These are phyloP conservation scores for Teratosphaeria gauchensis DNA, from an alignment of 2,329 filamentous ascomycete genomes.

Conservation along the genomic window DNA sequence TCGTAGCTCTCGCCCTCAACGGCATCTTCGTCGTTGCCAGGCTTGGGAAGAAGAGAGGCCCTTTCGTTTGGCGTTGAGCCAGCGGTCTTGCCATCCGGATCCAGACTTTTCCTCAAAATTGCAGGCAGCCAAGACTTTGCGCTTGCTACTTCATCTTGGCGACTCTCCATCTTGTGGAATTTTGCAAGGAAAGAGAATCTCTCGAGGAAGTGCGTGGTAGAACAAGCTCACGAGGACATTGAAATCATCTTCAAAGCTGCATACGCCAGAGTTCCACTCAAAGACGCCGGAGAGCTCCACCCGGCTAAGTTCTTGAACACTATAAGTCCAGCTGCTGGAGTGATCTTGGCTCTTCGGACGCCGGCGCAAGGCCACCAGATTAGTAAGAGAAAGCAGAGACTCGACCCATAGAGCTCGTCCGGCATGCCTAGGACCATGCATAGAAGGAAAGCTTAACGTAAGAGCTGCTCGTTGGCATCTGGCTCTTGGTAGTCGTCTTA, in stretches of 20 bases:
- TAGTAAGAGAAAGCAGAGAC: background rate
- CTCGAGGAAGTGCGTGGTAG: background rate
- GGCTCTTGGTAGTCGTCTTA: background rate
- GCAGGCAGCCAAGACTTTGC: conserved; percentile 19
- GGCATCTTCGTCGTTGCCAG: conserved; percentile 19
- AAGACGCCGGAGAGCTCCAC: background rate
- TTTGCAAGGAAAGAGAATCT: background rate
- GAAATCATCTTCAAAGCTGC: background rate
- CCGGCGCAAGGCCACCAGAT: background rate
- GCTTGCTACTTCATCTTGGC: conserved; percentile 13
- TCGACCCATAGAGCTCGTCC: background rate
- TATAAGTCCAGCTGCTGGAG: background rate
- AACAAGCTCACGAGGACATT: background rate
- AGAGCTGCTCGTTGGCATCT: background rate
- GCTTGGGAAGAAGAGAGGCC: conserved; percentile 15
- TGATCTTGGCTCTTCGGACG: background rate
- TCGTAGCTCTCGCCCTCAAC: conserved; percentile 27
- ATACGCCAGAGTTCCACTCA: background rate
- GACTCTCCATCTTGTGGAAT: conserved; percentile 14
- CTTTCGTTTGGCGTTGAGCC: conserved; percentile 28
- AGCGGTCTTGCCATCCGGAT: conserved; percentile 1
- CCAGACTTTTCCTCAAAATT: conserved; percentile 8
- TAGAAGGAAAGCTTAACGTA: background rate
- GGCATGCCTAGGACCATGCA: background rate
- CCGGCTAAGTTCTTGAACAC: background rate